phyloP scores from a whole-genome alignment of 176 grass and related monocot genomes.

The Eragrostis nindensis region DNA sequence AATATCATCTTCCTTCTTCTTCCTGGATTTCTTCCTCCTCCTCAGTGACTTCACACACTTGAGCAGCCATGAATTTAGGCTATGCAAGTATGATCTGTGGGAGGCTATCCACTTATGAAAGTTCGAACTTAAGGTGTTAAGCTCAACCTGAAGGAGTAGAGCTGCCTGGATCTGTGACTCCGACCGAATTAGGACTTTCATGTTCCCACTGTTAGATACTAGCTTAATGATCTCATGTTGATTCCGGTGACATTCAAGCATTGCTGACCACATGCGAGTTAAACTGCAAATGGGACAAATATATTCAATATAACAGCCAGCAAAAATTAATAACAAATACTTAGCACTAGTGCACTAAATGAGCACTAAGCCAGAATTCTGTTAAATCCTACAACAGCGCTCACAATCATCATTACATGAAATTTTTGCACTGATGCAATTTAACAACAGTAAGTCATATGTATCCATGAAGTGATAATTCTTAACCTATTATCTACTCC shows the following conservation, averaged over 20 bases:
- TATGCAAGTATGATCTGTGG: slow-evolving; percentile 78
- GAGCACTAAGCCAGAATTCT: neutral
- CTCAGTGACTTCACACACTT: slow-evolving; percentile 73
- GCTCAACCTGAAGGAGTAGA: slow-evolving; percentile 69
- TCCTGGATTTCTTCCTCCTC: slow-evolving; percentile 41
- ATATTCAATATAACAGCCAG: slow-evolving; percentile 27
- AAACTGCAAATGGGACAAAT: slow-evolving; percentile 59
- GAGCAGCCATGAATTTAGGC: slow-evolving; percentile 76
- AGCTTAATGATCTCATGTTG: slow-evolving; percentile 63
- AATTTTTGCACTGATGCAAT: neutral
- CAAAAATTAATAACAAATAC: neutral
- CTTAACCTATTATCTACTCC: slow-evolving; percentile 1
- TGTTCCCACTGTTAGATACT: slow-evolving; percentile 56
- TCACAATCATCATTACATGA: slow-evolving; percentile 15
- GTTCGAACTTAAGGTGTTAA: slow-evolving; percentile 74
- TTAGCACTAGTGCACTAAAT: neutral
- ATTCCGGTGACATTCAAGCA: slow-evolving; percentile 75
- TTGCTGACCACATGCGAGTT: slow-evolving; percentile 80
- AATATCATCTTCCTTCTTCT: slow-evolving; percentile 43
- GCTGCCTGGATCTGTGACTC: slow-evolving; percentile 71
- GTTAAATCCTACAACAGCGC: neutral
- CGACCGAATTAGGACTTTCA: slow-evolving; percentile 58
- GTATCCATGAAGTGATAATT: slow-evolving; percentile 1
- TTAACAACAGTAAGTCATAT: slow-evolving; percentile 16
- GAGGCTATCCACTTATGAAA: slow-evolving; percentile 84